Evolutionary conservation across 2,329 filamentous ascomycete species (phyloP).

Genomic region (Pseudogymnoascus sp.): DNA sequence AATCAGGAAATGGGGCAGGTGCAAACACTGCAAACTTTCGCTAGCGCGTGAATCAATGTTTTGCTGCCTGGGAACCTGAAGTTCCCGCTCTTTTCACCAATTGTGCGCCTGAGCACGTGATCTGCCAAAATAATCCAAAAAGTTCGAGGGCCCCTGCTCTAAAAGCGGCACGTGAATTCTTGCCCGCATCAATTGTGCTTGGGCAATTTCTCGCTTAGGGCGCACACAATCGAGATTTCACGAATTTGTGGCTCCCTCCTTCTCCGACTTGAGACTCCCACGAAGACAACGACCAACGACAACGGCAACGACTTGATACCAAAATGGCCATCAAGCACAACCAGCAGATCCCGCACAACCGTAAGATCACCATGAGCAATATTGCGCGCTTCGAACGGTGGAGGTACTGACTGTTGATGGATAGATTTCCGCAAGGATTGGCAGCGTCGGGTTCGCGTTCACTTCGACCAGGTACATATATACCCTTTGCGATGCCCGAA

Average conservation of each 20-base stretch:
- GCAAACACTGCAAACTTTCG: slow-evolving; percentile 1
- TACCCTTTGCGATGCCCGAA: slow-evolving; percentile 14
- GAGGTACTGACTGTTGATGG: slow-evolving; percentile 25
- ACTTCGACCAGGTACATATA: slow-evolving; percentile 93
- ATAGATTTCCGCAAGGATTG: slow-evolving; percentile 99
- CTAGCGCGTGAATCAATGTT: not conserved
- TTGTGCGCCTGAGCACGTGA: not conserved
- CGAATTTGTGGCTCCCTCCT: slow-evolving; percentile 7
- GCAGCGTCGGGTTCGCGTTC: slow-evolving; percentile 96
- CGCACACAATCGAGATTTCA: slow-evolving; percentile 7
- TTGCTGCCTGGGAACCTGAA: not conserved
- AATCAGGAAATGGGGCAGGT: not conserved
- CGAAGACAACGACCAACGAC: slow-evolving; percentile 9
- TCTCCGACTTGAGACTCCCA: slow-evolving; percentile 6
- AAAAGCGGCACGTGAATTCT: not conserved
- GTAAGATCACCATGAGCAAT: slow-evolving; percentile 44
- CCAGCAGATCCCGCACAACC: slow-evolving; percentile 95
- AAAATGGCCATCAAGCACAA: slow-evolving; percentile 95
- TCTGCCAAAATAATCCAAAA: not conserved
- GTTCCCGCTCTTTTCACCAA: not conserved
- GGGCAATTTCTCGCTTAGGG: slow-evolving; percentile 7
- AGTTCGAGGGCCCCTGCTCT: not conserved
- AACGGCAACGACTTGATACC: slow-evolving; percentile 10
- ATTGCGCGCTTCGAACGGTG: slow-evolving; percentile 18
- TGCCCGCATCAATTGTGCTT: not conserved